A percentile compares a stretch with the other conserved stretches of the same genome.
These are phyloP conservation scores for Fraxinus nigra DNA, from an alignment of 305 asterid species.

Conservation along the genomic window DNA sequence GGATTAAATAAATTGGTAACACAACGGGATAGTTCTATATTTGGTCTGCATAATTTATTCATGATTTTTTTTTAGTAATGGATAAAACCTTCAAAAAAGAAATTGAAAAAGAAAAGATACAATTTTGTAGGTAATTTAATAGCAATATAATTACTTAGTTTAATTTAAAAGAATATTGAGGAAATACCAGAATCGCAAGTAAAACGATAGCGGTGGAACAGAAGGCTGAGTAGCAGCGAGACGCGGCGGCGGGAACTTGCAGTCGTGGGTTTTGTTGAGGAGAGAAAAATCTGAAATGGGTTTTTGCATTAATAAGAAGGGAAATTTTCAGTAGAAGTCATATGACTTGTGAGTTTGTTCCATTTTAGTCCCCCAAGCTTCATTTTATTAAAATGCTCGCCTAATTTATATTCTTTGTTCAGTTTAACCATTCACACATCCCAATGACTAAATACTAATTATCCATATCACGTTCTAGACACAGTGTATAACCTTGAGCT, in stretches of 20 bases:
- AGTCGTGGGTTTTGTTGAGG: neutral
- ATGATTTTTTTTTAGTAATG: constrained; percentile 18
- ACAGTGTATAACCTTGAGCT: too few species aligned
- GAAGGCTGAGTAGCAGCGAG: neutral
- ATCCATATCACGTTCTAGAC: neutral
- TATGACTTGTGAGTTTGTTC: neutral
- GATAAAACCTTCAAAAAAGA: neutral
- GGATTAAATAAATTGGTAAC: constrained; percentile 26
- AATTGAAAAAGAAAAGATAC: neutral
- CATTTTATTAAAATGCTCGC: neutral
- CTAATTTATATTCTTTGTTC: neutral
- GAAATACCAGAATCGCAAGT: neutral
- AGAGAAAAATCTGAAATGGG: neutral
- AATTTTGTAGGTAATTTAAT: neutral
- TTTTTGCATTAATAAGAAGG: neutral
- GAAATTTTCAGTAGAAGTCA: neutral
- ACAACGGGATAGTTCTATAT: constrained; percentile 35
- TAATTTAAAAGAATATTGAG: neutral
- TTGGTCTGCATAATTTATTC: constrained; percentile 46
- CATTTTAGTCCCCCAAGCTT: neutral
- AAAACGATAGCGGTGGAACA: neutral
- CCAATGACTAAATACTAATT: too few species aligned
- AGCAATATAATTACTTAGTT: neutral
- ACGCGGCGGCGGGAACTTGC: neutral
- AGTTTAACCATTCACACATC: neutral